Evolutionary conservation across 139 green algal genomes (phyloP).

Genomic region (Trebouxia sp.): DNA sequence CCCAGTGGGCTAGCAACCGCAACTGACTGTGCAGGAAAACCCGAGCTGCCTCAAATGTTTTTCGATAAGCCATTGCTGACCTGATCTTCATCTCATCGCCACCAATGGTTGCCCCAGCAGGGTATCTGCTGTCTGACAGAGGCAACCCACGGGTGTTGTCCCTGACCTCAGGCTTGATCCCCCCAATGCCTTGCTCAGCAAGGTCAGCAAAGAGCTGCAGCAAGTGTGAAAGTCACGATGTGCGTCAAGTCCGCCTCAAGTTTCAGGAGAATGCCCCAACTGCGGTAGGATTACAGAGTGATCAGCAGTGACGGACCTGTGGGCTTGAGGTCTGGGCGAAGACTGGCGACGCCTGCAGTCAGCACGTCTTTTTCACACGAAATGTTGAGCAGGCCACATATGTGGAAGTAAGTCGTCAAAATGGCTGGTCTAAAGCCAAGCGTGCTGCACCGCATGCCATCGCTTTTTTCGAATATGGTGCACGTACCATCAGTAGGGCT

Average conservation of each 20-base stretch:
- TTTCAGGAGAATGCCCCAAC: too few species aligned
- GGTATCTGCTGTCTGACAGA: conserved; percentile 20
- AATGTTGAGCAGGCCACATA: background rate
- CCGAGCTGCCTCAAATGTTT: too few species aligned
- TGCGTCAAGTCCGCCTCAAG: too few species aligned
- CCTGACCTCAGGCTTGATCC: background rate
- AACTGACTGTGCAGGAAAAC: too few species aligned
- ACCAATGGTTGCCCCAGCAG: background rate
- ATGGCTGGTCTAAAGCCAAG: too few species aligned
- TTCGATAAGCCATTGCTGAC: background rate
- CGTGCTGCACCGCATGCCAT: too few species aligned
- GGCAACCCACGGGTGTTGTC: background rate
- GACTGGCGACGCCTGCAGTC: background rate
- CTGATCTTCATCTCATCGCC: conserved; percentile 11
- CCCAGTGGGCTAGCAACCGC: too few species aligned
- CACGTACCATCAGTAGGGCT: background rate
- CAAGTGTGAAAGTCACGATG: background rate
- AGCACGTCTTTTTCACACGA: too few species aligned
- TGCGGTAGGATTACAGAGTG: too few species aligned
- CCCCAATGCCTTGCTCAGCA: conserved; percentile 18
- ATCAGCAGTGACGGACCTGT: background rate
- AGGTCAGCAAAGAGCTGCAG: conserved; percentile 1
- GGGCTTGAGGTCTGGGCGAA: background rate
- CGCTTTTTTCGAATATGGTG: background rate
- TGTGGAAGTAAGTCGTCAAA: too few species aligned